These are phyloP conservation scores for Cyclanthera cordifolia DNA, from an alignment of 306 rosid species.

Conservation along the genomic window DNA sequence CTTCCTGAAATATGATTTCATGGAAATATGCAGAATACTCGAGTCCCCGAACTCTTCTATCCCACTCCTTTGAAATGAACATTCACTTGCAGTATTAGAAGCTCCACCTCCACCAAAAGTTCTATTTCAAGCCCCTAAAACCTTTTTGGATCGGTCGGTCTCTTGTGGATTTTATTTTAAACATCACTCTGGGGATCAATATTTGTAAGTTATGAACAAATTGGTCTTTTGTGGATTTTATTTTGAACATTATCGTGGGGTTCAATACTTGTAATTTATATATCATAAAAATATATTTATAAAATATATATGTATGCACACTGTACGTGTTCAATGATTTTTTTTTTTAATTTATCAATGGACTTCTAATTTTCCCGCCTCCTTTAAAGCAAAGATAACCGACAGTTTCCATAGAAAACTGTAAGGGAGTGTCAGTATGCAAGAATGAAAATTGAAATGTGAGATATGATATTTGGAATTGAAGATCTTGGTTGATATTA, in stretches of 20 bases:
- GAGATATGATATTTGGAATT: not conserved
- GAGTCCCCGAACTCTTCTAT: not conserved
- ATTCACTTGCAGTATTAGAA: not conserved
- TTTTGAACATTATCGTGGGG: not conserved
- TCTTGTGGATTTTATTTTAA: constrained; percentile 1
- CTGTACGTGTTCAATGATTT: not conserved
- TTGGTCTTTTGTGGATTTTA: too few species aligned
- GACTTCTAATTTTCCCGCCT: not conserved
- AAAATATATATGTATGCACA: not conserved
- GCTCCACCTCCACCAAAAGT: not conserved
- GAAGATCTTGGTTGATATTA: not conserved
- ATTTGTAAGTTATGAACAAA: too few species aligned
- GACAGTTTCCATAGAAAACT: not conserved
- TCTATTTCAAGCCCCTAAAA: not conserved
- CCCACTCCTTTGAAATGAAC: not conserved
- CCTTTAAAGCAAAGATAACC: not conserved
- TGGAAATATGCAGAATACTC: not conserved
- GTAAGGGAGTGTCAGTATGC: not conserved
- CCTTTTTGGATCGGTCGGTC: not conserved
- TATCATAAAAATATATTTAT: too few species aligned
- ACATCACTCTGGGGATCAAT: not conserved
- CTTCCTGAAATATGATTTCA: not conserved
- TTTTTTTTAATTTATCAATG: not conserved
- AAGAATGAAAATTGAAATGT: not conserved
- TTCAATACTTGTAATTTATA: not conserved